phyloP scores from a whole-genome alignment of 805 yeast species.

The Maudiozyma bulderi region DNA sequence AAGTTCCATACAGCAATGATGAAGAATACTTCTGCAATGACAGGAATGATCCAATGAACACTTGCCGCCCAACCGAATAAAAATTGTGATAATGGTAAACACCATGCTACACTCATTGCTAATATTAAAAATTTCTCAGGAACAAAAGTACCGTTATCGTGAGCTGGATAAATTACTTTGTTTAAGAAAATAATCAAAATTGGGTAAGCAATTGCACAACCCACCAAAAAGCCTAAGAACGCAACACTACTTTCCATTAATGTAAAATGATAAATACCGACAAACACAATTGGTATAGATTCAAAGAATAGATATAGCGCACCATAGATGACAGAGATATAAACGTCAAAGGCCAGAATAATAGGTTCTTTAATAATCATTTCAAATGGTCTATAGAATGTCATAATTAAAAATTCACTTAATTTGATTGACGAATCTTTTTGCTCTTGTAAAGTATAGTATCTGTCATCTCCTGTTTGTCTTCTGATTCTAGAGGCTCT shows the following conservation, averaged over 20 bases:
- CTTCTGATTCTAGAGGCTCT: conserved; percentile 38
- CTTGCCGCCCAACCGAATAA: conserved; percentile 44
- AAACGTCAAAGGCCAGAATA: conserved; percentile 41
- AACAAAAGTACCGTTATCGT: conserved; percentile 20
- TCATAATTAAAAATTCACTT: conserved; percentile 19
- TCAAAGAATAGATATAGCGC: conserved; percentile 48
- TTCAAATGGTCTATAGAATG: conserved; percentile 40
- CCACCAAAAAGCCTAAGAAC: conserved; percentile 38
- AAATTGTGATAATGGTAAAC: conserved; percentile 37
- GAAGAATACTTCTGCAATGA: conserved; percentile 35
- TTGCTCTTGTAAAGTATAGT: conserved; percentile 33
- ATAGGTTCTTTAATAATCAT: conserved; percentile 45
- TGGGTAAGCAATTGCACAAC: conserved; percentile 31
- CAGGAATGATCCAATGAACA: conserved; percentile 42
- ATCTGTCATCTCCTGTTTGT: conserved; percentile 38
- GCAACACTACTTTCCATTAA: conserved; percentile 38
- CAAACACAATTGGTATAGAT: conserved; percentile 48
- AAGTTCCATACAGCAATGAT: conserved; percentile 33
- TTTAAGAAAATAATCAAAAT: conserved; percentile 21
- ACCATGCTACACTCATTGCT: conserved; percentile 33
- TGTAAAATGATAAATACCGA: conserved; percentile 37
- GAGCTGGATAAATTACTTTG: conserved; percentile 20
- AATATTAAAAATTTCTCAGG: conserved; percentile 37
- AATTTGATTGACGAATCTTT: conserved; percentile 20
- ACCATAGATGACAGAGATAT: conserved; percentile 44